Evolutionary conservation across 257 asterid species (phyloP).

Genomic region (Thymus quinquecostatus): DNA sequence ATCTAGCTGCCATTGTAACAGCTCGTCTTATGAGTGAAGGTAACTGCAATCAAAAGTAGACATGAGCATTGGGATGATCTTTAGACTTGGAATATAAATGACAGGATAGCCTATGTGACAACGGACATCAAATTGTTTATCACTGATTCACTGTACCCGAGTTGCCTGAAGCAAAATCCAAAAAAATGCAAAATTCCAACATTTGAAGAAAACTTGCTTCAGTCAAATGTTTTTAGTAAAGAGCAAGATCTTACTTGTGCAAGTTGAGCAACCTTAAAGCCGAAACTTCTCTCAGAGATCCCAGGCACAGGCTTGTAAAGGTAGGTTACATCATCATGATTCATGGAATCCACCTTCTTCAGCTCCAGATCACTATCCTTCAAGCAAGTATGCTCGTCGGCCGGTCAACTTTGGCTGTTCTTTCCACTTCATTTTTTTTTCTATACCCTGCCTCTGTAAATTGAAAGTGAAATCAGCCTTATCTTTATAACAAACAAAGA

Average conservation of each 20-base stretch:
- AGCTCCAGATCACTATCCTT: constrained; percentile 36
- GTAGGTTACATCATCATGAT: constrained; percentile 66
- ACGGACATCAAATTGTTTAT: not conserved
- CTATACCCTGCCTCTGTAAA: too few relatives aligned
- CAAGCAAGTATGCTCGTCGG: constrained; percentile 69
- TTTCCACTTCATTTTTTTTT: too few relatives aligned
- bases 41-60: constrained; percentile 53
- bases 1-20: constrained; percentile 61
- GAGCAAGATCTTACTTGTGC: constrained; percentile 71
- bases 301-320: constrained; percentile 91
- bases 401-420: constrained; percentile 33
- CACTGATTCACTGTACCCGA: not conserved
- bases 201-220: constrained; percentile 4
- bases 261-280: constrained; percentile 90
- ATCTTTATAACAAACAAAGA: too few relatives aligned
- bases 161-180: not conserved
- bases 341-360: constrained; percentile 32
- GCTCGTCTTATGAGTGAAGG: constrained; percentile 77
- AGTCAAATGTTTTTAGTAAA: constrained; percentile 16
- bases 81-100: not conserved
- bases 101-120: too few relatives aligned
- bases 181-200: constrained; percentile 3
- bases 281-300: constrained; percentile 79
- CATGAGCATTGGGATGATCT: constrained; percentile 1
- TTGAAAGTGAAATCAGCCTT: constrained; percentile 4